Conservation (phyloP, 805 yeast species). For the Zygosaccharomyces gambellarensis region DNA sequence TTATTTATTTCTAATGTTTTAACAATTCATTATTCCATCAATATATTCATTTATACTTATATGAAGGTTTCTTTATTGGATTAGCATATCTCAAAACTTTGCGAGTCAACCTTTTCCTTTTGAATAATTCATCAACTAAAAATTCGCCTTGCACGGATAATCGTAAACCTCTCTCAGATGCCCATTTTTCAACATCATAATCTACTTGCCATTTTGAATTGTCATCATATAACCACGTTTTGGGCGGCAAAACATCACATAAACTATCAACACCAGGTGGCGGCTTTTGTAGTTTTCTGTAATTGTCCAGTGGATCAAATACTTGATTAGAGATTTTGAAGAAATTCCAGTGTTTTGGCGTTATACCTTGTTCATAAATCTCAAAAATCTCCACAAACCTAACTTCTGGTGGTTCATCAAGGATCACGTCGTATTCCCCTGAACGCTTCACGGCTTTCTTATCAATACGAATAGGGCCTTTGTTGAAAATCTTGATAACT, state of each 20-base stretch:
- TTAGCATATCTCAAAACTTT: conserved; percentile 46
- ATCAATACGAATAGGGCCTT: conserved; percentile 24
- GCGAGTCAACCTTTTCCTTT: conserved; percentile 54
- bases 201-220: conserved; percentile 66
- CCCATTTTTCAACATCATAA: conserved; percentile 47
- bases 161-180: conserved; percentile 40
- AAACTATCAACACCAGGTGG: conserved; percentile 63
- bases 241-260: conserved; percentile 59
- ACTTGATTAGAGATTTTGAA: conserved; percentile 51
- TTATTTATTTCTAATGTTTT: background rate
- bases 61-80: conserved; percentile 35
- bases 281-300: conserved; percentile 44
- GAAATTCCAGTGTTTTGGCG: conserved; percentile 58
- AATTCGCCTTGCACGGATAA: conserved; percentile 45
- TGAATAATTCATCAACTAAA: conserved; percentile 43
- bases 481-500: conserved; percentile 31
- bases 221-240: conserved; percentile 64
- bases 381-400: conserved; percentile 73
- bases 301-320: conserved; percentile 48
- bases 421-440: conserved; percentile 44
- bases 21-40: background rate
- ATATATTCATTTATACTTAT: conserved; percentile 4
- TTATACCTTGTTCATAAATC: conserved; percentile 58
- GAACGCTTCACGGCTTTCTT: conserved; percentile 3
- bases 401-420: conserved; percentile 61